These are phyloP conservation scores for Candida succiphila DNA, from an alignment of 805 yeast genomes.

Conservation along the genomic window DNA sequence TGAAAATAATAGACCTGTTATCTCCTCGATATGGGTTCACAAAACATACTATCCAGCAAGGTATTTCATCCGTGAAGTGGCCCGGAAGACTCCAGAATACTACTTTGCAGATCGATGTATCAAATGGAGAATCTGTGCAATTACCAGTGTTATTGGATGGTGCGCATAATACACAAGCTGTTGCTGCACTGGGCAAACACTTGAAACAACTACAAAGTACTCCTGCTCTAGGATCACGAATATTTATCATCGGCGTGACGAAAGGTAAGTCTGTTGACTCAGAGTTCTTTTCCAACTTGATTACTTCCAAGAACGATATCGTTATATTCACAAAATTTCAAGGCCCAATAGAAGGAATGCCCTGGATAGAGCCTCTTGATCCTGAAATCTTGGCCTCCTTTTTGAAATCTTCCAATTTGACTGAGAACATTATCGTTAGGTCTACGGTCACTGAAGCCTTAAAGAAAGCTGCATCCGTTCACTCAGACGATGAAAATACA, in stretches of 20 bases:
- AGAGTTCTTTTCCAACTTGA: slow-evolving; percentile 39
- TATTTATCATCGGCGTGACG: slow-evolving; percentile 69
- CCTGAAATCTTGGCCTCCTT: slow-evolving; percentile 21
- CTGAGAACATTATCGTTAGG: slow-evolving; percentile 17
- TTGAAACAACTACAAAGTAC: slow-evolving; percentile 29
- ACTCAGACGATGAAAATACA: slow-evolving; percentile 3
- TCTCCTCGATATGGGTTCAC: slow-evolving; percentile 8
- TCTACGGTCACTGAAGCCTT: slow-evolving; percentile 19
- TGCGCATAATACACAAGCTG: slow-evolving; percentile 86
- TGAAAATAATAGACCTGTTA: slow-evolving; percentile 26
- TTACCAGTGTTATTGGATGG: slow-evolving; percentile 63
- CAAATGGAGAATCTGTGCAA: slow-evolving; percentile 7
- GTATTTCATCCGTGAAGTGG: slow-evolving; percentile 57
- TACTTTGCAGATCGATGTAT: slow-evolving; percentile 12
- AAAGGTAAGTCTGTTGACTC: slow-evolving; percentile 56
- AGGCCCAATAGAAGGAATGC: slow-evolving; percentile 72
- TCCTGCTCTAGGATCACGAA: no score
- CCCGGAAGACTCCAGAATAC: slow-evolving; percentile 75
- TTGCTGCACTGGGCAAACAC: slow-evolving; percentile 55
- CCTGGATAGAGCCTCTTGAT: slow-evolving; percentile 64
- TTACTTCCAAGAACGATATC: slow-evolving; percentile 40
- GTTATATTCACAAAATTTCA: slow-evolving; percentile 58
- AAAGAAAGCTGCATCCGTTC: slow-evolving; percentile 9
- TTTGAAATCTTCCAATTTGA: slow-evolving; percentile 8
- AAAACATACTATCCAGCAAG: slow-evolving; percentile 28